Base-by-base conservation (phyloP, 345 rosid species). In the Erodium maritimum region DNA sequence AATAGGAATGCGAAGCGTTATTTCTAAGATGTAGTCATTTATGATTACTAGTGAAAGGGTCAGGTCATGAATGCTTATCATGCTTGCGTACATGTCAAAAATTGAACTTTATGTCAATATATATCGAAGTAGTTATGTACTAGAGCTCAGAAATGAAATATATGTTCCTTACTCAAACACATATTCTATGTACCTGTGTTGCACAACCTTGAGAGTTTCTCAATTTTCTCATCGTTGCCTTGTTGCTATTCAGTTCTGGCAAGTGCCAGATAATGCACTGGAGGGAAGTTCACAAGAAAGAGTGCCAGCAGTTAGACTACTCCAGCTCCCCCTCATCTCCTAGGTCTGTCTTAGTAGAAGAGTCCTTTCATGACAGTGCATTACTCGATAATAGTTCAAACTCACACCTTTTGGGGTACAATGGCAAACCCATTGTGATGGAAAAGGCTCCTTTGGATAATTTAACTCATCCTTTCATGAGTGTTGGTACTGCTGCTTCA, bases 261-360 rank as follows among this genome's bases (percentile, higher is more conserved):
- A 85, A 76, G 80, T 90, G 97, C 69, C 97, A 90, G 73, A 85
- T 90, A 77, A 71, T 82, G 77, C 97, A 90, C 62, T 90, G 97
- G 97, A 87, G 95, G 82, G 70, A 70, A 76, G 79, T 74, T 58
- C 97, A 90, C 60, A 82, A 73, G 69, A 73, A 83, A 24, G 91
- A 87, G 65, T 90, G 97, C 73, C 69, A 67, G 55, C 79, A 56
- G 19, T 58, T 77, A 65, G 78, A 74, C 51, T 65, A 19, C 56
- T 50, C 70, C 52, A 64, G 74, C 64, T 71, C 79, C 57, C 29
- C 75, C 58, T 68, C 82, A 56, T 73, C 84, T 69, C 81, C 72
- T 62, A 53, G 55, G 57, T 66, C 59, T 70, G 63, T 68, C 59
- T 55, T 72, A 69, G 56, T 65, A 67, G 79, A 76, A 55, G 79